Base-by-base conservation (phyloP, 73 alveolate genomes). In the Stentor coeruleus region DNA sequence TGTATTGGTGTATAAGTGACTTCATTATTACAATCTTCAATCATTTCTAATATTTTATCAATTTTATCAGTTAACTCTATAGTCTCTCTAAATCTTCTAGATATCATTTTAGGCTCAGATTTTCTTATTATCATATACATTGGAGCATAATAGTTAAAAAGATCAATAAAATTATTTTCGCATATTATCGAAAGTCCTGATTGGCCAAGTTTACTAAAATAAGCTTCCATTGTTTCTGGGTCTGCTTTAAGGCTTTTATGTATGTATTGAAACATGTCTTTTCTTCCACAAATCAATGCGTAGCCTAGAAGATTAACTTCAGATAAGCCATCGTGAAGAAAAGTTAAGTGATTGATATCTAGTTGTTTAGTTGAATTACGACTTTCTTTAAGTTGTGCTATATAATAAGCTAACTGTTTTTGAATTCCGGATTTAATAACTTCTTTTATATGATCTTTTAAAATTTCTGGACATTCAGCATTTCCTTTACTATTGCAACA, bases 1-100 rank as follows among this genome's bases (percentile, higher is more conserved):
- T 57, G 73, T 57, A 57, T 57, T 20, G 73, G 73, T 57, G 73
- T 57, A 57, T 57, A 57, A 20, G 73, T 57, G 28, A 57, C 28
- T 57, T 57, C 28, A 57, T 57, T 57, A 31, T 57, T 31, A 2
- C 15, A 57, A n/a, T n/a, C 15, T n/a, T 57, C 28, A 57, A 20
- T 31, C 35, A 57, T 20, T n/a, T 57, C 73, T 57, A 57, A 57
- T 57, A 31, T 57, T 57, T 57, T 31, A 57, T 57, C 73, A 57
- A 57, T 57, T 57, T 57, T 57, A 57, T n/a, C 35, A 57, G 15
- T 57, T 57, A 31, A 57, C 15, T 57, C 15, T 57, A 31, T 57
- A 31, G 35, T n/a, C n/a, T n/a, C n/a, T n/a, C n/a, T n/a, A n/a
- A n/a, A n/a, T n/a, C n/a, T n/a, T n/a, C n/a, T n/a, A n/a, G n/a